Conservation (phyloP, 1,139 yeast species). For the Hansenula sp. region DNA sequence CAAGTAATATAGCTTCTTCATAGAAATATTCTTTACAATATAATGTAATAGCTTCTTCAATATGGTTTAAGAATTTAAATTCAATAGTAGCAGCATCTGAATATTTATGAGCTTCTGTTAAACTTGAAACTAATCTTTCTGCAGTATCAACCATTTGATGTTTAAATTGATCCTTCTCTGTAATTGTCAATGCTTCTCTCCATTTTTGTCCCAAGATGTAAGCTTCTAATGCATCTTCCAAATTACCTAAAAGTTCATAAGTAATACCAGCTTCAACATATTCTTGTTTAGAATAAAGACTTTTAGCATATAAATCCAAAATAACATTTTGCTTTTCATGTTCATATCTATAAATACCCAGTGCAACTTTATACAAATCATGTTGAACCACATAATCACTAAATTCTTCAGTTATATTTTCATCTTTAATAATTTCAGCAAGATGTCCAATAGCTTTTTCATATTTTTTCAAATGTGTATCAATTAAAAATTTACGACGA, state of each 20-base stretch:
- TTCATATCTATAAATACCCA: constrained; percentile 58
- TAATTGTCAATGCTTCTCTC: constrained; percentile 76
- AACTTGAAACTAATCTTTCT: constrained; percentile 51
- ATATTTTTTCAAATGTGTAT: constrained; percentile 65
- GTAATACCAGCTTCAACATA: constrained; percentile 73
- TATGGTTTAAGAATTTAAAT: constrained; percentile 52
- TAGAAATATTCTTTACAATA: constrained; percentile 75
- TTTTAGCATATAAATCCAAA: constrained; percentile 57
- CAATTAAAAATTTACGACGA: constrained; percentile 73
- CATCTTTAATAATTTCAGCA: constrained; percentile 41
- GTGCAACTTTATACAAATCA: constrained; percentile 66
- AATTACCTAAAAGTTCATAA: constrained; percentile 63
- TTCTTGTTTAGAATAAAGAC: constrained; percentile 49
- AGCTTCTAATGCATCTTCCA: constrained; percentile 59
- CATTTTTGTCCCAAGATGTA: constrained; percentile 71
- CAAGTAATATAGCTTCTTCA: constrained; percentile 72
- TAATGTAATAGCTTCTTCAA: constrained; percentile 57
- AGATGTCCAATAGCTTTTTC: constrained; percentile 68
- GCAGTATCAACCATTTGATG: constrained; percentile 42
- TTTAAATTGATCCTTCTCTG: constrained; percentile 36
- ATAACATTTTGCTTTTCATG: constrained; percentile 50
- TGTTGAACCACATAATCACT: constrained; percentile 70
- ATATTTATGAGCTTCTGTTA: constrained; percentile 69
- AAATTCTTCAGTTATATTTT: constrained; percentile 51
- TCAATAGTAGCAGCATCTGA: constrained; percentile 83